These are phyloP conservation scores for Glarea lozoyensis DNA, from an alignment of 495 filamentous ascomycete genomes.

Conservation along the genomic window DNA sequence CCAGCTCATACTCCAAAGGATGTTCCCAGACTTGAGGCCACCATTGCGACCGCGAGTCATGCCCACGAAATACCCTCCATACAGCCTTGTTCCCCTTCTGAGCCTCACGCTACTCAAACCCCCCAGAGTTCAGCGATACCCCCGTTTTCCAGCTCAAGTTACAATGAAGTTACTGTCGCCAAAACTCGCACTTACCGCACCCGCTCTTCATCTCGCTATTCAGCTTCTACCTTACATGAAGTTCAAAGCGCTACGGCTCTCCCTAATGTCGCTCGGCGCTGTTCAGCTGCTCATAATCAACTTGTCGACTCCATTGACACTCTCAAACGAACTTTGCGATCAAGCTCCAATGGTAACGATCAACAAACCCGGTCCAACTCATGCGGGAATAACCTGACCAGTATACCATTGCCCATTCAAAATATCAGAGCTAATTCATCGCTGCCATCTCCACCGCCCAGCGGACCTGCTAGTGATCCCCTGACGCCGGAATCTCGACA, in stretches of 20 bases:
- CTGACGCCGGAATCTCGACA: not conserved
- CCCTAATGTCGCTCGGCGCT: not conserved
- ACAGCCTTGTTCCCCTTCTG: too few relatives aligned
- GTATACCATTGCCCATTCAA: not conserved
- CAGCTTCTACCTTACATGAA: not conserved
- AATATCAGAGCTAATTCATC: not conserved
- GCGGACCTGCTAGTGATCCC: slow-evolving; percentile 1
- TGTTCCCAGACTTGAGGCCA: too few relatives aligned
- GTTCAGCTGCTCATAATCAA: too few relatives aligned
- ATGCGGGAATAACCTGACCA: not conserved
- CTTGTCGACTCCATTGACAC: not conserved
- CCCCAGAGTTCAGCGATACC: too few relatives aligned
- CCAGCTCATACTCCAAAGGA: too few relatives aligned
- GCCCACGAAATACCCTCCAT: too few relatives aligned
- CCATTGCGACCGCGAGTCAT: too few relatives aligned
- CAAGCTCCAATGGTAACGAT: not conserved
- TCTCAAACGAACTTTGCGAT: not conserved
- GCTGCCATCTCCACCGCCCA: not conserved
- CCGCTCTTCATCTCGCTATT: not conserved
- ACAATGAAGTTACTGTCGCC: too few relatives aligned
- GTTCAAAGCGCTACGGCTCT: not conserved
- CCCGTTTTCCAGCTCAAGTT: too few relatives aligned
- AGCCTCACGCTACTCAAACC: too few relatives aligned
- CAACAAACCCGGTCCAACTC: not conserved
- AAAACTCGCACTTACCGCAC: slow-evolving; percentile 10